Base-by-base conservation (phyloP, 2,329 filamentous ascomycete genomes). In the Pseudocercospora macadamiae region DNA sequence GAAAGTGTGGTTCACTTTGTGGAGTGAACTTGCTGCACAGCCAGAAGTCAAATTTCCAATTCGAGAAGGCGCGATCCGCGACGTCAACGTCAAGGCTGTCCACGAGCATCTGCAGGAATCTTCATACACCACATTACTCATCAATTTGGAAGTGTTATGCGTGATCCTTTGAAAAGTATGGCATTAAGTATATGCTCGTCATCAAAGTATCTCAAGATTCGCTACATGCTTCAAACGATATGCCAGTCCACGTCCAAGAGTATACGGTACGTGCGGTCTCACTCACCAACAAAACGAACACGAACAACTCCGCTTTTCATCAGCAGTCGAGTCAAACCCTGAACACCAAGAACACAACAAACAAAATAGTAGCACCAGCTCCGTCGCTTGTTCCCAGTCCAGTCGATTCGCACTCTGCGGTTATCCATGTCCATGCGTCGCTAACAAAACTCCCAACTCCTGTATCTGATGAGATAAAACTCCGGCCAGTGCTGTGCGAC, bases 321-420 rank as follows among this genome's bases (percentile, higher is more conserved):
- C 37, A 47, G 42, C 30, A 54, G 56, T 51, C 45, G 45, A 49
- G 25, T 34, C 25, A 14, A 19, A 47, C n/a, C 25, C 21, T 10
- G 26, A 45, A 16, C 21, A 57, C 25, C 10, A 44, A 36, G 32
- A n/a, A 23, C 34, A 37, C 18, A 54, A 57, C 25, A 28, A 51
- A 16, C 26, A 32, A 4, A 25, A 30, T 45, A 19, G 32, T 26
- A 36, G 34, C 58, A 53, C 54, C 48, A 57, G 58, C 58, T 60
- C 58, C 58, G 21, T 55, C 58, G 58, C 58, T 57, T 26, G 51
- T 48, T 54, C 37, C 57, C 53, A 42, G 30, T 37, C 34, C 39
- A 14, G 26, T 25, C 16, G 34, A 37, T 42, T 60, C 49, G 48
- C 54, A 60, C 37, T 42, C 54, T 42, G 58, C 49, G 44, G 51